Evolutionary conservation across 441 rosid species (phyloP), one percentile per base, ranked within the genome.

Genomic region (Erysimum cheiri): DNA sequence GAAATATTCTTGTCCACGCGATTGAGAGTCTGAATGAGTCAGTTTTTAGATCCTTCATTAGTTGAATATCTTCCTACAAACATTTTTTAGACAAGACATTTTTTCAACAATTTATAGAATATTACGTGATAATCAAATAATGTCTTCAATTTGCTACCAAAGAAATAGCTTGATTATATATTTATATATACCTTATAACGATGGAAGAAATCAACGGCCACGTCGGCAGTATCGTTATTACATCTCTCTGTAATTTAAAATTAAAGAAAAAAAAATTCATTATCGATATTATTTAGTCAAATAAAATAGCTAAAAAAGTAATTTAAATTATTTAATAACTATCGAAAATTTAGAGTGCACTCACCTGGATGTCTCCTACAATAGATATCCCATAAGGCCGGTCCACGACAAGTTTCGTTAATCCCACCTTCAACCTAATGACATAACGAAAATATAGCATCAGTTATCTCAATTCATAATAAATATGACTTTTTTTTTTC

Each of bases 341-440:
- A 22, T 22, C 24, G 26, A 1, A 24, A 32, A 32, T 32, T 1
- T 32, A 39, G 41, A 41, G 5, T 9, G 44, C 6, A 60, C 19
- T 10, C 8, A 87, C 92, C 80, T 72, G 92, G 87, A 71, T 73
- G 43, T 50, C 31, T 52, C 64, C 43, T 68, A 46, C 84, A 76
- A 79, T 37, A 86, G 31, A 61, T 26, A 47, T 88, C 91, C 93
- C 93, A 86, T 6, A 77, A 41, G 43, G 85, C 77, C 2, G 81
- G 80, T 37, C 81, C 79, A 74, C 71, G 81, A 2, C 88, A 88
- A 24, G 70, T 79, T 55, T 80, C 67, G 6, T 60, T 49, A 3
- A 81, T 80, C 28, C 83, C 90, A 60, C 93, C 93, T 82, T 88
- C 91, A 40, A 77, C 80, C 89, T 88, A 12, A 41, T 29, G 8